Conservation (phyloP, 768 basidiomycete genomes). For the Tylopilus plumbeoviolaceoides region DNA sequence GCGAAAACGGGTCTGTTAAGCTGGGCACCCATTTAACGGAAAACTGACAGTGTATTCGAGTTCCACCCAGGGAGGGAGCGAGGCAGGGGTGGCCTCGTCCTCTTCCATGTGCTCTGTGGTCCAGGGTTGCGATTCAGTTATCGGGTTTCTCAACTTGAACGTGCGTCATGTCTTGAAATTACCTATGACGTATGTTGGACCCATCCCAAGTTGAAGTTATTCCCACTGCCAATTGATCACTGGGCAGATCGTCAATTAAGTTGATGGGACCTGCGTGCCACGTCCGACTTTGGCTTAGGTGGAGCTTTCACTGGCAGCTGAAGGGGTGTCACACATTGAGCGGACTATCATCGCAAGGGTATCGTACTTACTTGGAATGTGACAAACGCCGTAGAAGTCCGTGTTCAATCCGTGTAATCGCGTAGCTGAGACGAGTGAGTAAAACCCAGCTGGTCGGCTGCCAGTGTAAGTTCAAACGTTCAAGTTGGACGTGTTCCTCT, state of each 20-base stretch:
- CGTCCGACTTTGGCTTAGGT: background rate
- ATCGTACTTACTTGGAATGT: background rate
- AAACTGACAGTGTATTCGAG: constrained; percentile 78
- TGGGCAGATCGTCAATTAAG: background rate
- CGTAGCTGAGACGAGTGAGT: too few relatives aligned
- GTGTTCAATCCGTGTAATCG: background rate
- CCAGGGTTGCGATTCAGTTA: background rate
- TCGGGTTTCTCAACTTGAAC: background rate
- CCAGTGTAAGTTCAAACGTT: too few relatives aligned
- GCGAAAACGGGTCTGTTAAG: background rate
- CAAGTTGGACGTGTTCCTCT: too few relatives aligned
- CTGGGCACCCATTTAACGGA: background rate
- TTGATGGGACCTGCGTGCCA: background rate
- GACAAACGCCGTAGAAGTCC: too few relatives aligned
- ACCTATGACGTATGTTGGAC: constrained; percentile 58
- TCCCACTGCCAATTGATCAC: background rate
- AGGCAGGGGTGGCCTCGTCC: constrained; percentile 68
- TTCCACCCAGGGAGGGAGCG: constrained; percentile 86
- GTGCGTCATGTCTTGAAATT: constrained; percentile 1
- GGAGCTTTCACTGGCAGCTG: too few relatives aligned
- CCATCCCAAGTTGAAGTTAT: too few relatives aligned
- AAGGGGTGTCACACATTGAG: background rate
- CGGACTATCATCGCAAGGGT: background rate
- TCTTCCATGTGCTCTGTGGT: constrained; percentile 89
- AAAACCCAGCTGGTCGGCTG: too few relatives aligned